Conservation (phyloP, 129 eudicot species). For the Flaveria ramosissima region DNA sequence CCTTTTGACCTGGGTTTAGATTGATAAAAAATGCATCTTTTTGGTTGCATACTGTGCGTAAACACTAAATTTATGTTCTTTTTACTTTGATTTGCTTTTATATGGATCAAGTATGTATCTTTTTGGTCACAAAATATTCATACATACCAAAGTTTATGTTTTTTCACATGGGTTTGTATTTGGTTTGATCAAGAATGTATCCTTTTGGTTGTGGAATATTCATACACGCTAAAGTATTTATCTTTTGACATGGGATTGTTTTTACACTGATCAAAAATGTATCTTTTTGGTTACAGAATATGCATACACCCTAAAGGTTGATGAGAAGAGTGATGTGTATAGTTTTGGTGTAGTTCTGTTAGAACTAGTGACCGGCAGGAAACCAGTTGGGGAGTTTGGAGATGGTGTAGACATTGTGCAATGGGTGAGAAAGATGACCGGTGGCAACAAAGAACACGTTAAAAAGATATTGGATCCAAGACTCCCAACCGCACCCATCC, state of each 20-base stretch:
- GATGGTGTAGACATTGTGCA: slow-evolving; percentile 97
- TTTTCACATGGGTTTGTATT: slow-evolving; percentile 3
- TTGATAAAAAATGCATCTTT: neutral
- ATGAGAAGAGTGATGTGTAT: slow-evolving; percentile 96
- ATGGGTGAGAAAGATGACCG: slow-evolving; percentile 89
- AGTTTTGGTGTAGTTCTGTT: slow-evolving; percentile 95
- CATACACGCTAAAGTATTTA: slow-evolving; percentile 54
- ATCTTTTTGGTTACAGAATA: slow-evolving; percentile 50
- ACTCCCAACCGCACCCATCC: slow-evolving; percentile 65
- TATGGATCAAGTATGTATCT: neutral
- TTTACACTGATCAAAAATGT: neutral
- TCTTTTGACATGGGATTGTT: slow-evolving; percentile 7
- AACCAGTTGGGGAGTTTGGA: slow-evolving; percentile 96
- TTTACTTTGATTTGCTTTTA: slow-evolving; percentile 9
- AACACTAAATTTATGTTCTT: neutral
- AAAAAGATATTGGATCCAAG: slow-evolving; percentile 69
- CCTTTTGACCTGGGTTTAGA: neutral
- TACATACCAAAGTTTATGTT: slow-evolving; percentile 50
- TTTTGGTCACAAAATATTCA: slow-evolving; percentile 51
- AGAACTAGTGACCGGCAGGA: slow-evolving; percentile 81
- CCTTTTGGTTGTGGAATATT: slow-evolving; percentile 49
- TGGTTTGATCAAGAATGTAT: too few relatives aligned
- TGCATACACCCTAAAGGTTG: slow-evolving; percentile 94
- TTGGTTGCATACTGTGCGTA: neutral
- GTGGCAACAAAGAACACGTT: slow-evolving; percentile 75